A percentile compares a stretch with the other conserved stretches of the same genome.
Evolutionary conservation across 768 basidiomycete genomes (phyloP).

Genomic region (Mycena albidolilacea): DNA sequence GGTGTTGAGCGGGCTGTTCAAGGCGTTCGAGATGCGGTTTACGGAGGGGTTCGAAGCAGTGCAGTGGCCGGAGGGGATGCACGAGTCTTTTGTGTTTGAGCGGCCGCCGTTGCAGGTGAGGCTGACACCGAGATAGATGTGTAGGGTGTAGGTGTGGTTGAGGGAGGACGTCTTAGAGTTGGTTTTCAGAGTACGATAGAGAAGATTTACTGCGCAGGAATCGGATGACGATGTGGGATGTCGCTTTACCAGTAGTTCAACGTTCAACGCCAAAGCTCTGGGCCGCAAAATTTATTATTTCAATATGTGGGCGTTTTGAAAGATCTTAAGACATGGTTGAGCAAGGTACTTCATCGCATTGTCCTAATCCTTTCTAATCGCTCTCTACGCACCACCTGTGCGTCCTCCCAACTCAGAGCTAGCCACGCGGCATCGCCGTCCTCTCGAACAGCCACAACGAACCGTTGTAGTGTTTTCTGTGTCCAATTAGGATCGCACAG

Average conservation of each 20-base stretch:
- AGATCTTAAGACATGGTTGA: too few relatives aligned
- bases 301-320: too few relatives aligned
- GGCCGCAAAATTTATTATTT: too few relatives aligned
- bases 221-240: too few relatives aligned
- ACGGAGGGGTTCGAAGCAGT: constrained; percentile 47
- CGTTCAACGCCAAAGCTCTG: too few relatives aligned
- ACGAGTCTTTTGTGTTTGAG: constrained; percentile 54
- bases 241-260: too few relatives aligned
- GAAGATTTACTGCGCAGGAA: too few relatives aligned
- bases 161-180: too few relatives aligned
- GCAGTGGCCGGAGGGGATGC: constrained; percentile 51
- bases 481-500: constrained; percentile 30
- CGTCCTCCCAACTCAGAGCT: constrained; percentile 37
- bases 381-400: constrained; percentile 14
- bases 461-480: constrained; percentile 30
- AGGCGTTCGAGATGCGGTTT: constrained; percentile 55
- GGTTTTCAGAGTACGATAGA: too few relatives aligned
- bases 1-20: constrained; percentile 54
- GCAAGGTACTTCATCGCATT: background rate
- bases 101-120: constrained; percentile 51
- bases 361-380: constrained; percentile 9
- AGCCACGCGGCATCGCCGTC: constrained; percentile 39
- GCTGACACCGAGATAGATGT: constrained; percentile 42
- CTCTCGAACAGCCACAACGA: constrained; percentile 31
- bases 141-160: too few relatives aligned